Percentiles rank a stretch among this genome's conserved stretches.
phyloP scores from a whole-genome alignment of 2,329 filamentous ascomycete genomes.

The Colletotrichum paranaense region DNA sequence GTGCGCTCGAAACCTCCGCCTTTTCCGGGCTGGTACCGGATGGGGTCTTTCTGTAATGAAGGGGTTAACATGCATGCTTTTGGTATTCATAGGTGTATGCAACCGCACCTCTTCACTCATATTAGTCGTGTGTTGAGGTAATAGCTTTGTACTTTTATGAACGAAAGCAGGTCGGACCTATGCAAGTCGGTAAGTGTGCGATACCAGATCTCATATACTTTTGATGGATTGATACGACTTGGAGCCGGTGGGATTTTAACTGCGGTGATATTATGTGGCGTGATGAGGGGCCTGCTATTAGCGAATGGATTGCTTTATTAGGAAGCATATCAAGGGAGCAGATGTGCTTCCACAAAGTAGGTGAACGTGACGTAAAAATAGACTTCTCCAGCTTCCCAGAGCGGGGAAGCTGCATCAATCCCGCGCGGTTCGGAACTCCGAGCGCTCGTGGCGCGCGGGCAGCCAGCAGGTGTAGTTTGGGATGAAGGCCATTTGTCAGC shows the following conservation, averaged over 20 bases:
- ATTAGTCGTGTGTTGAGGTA: neutral
- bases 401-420: neutral
- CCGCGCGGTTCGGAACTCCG: constrained; percentile 18
- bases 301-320: neutral
- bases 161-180: neutral
- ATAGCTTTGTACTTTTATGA: too few relatives aligned
- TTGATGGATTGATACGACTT: neutral
- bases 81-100: too few relatives aligned
- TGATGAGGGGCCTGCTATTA: neutral
- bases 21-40: constrained; percentile 36
- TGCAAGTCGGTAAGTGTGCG: neutral
- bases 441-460: neutral
- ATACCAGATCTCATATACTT: neutral
- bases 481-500: neutral
- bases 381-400: neutral
- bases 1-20: constrained; percentile 65
- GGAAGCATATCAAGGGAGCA: neutral
- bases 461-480: neutral
- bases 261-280: neutral
- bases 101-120: constrained; percentile 18
- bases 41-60: constrained; percentile 11
- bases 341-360: neutral
- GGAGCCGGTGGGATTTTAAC: neutral
- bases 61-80: neutral
- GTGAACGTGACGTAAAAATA: constrained; percentile 1